Conservation (phyloP, 768 basidiomycete species). For the Gloeophyllum trabeum region DNA sequence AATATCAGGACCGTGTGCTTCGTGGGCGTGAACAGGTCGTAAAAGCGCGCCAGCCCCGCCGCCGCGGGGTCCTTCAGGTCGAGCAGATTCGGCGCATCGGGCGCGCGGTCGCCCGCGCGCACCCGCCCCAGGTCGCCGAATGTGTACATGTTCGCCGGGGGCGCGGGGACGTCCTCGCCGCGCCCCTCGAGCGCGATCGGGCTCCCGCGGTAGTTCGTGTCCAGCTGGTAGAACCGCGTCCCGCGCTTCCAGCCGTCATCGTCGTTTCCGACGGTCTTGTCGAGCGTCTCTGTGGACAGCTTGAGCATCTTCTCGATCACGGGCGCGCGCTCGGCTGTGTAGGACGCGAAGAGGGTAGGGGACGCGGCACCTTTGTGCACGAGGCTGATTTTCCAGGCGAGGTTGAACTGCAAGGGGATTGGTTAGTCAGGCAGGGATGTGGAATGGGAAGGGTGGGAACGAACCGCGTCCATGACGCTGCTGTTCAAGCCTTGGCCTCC, state of each 20-base stretch:
- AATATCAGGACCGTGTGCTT: neutral
- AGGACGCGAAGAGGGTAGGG: conserved; percentile 5
- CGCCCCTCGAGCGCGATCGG: neutral
- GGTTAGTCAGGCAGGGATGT: neutral
- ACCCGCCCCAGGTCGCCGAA: neutral
- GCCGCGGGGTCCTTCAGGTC: neutral
- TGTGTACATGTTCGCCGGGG: neutral
- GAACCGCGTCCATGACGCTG: conserved; percentile 10
- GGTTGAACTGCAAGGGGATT: conserved; percentile 15
- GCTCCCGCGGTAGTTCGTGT: neutral
- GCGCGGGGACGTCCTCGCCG: neutral
- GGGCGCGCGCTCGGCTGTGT: conserved; percentile 8
- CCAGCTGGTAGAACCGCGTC: neutral
- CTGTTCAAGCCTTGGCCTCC: conserved; percentile 12
- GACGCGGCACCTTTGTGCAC: conserved; percentile 8
- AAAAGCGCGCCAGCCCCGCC: neutral
- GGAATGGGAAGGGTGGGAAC: neutral
- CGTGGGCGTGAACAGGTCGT: neutral
- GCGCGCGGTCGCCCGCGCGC: neutral
- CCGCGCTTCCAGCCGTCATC: neutral
- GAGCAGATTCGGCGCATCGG: neutral
- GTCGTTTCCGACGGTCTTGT: neutral
- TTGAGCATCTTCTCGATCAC: conserved; percentile 7
- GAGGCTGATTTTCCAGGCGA: conserved; percentile 23
- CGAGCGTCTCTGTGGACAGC: neutral